Conservation (phyloP, 164 flowering plant genomes). For the Vitis amurensis region DNA sequence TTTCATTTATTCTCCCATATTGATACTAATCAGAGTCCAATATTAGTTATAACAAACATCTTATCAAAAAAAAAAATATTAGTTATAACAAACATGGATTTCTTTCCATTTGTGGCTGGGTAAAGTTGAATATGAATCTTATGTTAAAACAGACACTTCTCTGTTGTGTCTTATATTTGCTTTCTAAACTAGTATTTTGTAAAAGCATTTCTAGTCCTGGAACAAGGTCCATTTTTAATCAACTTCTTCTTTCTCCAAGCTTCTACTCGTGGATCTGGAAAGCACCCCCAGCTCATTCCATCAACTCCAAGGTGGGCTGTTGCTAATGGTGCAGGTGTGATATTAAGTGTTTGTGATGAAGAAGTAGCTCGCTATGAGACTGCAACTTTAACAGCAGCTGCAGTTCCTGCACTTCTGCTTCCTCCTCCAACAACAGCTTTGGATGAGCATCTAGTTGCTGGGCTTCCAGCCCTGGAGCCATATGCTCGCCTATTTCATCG, state of each 20-base stretch:
- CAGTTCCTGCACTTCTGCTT: conserved; percentile 95
- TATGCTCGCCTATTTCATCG: conserved; percentile 95
- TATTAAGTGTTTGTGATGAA: conserved; percentile 92
- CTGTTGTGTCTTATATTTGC: no score
- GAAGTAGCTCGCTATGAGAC: conserved; percentile 95
- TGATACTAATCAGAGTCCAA: no score
- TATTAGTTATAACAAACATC: no score
- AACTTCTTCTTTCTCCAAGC: conserved; percentile 30
- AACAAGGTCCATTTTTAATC: not conserved
- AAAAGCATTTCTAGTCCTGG: not conserved
- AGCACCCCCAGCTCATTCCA: conserved; percentile 96
- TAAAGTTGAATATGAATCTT: no score
- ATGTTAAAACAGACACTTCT: no score
- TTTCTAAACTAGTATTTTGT: not conserved
- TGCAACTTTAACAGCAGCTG: conserved; percentile 89
- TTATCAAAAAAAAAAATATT: no score
- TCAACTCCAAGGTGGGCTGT: conserved; percentile 99
- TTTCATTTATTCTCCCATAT: no score
- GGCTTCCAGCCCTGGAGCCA: conserved; percentile 95
- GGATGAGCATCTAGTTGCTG: conserved; percentile 97
- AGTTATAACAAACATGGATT: no score
- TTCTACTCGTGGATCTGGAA: conserved; percentile 88
- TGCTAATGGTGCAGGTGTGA: conserved; percentile 98
- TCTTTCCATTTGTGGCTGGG: no score
- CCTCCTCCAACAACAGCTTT: conserved; percentile 94